Conservation (phyloP, 306 rosid species). For the Medicago ruthenica region DNA sequence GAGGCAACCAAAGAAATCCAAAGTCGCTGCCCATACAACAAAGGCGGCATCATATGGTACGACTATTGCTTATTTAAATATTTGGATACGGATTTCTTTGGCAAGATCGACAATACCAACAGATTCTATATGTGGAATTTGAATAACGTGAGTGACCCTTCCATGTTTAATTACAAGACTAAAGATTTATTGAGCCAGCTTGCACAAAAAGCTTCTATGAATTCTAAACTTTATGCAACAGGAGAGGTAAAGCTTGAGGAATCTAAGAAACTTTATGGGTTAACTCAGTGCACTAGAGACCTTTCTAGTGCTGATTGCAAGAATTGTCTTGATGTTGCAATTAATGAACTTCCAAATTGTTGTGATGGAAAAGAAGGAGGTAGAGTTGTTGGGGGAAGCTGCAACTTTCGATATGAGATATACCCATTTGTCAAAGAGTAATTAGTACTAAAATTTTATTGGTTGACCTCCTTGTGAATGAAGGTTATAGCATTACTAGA, state of each 20-base stretch:
- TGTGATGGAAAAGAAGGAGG: conserved; percentile 54
- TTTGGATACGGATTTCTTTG: conserved; percentile 46
- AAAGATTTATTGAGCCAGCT: conserved; percentile 34
- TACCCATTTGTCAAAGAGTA: conserved; percentile 39
- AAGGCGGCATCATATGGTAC: conserved; percentile 48
- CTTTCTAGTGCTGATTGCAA: conserved; percentile 47
- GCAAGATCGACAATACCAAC: conserved; percentile 38
- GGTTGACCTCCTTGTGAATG: too few species aligned
- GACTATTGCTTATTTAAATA: conserved; percentile 49
- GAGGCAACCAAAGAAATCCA: conserved; percentile 40
- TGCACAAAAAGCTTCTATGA: background rate
- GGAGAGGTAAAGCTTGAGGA: conserved; percentile 30
- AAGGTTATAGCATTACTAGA: too few species aligned
- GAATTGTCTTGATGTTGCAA: conserved; percentile 51
- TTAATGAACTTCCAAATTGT: conserved; percentile 43
- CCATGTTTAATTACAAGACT: conserved; percentile 32
- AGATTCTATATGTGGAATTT: conserved; percentile 32
- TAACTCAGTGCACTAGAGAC: conserved; percentile 55
- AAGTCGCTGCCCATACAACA: conserved; percentile 37
- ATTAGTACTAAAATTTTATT: too few species aligned
- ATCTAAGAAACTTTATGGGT: conserved; percentile 42
- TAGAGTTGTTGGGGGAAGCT: conserved; percentile 48
- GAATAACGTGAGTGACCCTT: conserved; percentile 25
- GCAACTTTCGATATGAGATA: conserved; percentile 51
- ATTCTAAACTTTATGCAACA: conserved; percentile 36